Percentiles rank a stretch among this genome's conserved stretches.
These are phyloP conservation scores for Phoma sp. DNA, from an alignment of 2,329 filamentous ascomycete species.

Conservation along the genomic window DNA sequence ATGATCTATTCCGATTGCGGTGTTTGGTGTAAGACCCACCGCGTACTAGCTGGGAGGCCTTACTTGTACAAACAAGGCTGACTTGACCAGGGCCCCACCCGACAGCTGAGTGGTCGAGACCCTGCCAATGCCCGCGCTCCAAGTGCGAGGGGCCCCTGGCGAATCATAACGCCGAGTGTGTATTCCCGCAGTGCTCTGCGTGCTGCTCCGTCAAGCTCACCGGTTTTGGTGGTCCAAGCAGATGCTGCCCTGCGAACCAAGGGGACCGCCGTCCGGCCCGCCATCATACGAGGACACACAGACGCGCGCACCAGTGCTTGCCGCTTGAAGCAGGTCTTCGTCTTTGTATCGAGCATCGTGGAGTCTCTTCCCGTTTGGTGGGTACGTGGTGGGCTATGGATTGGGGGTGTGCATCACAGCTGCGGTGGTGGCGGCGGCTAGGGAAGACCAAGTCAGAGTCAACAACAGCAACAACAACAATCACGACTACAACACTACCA, in stretches of 20 bases:
- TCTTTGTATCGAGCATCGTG: slow-evolving; percentile 15
- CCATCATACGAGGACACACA: slow-evolving; percentile 18
- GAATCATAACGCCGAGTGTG: slow-evolving; percentile 12
- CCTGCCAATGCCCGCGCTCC: slow-evolving; percentile 12
- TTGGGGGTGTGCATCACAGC: not conserved
- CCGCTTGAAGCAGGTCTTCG: slow-evolving; percentile 18
- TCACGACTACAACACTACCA: not conserved
- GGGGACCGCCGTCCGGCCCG: slow-evolving; percentile 17
- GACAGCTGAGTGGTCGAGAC: slow-evolving; percentile 15
- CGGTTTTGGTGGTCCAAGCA: slow-evolving; percentile 20
- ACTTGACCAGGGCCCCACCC: slow-evolving; percentile 25
- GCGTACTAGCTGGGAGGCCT: slow-evolving; percentile 44
- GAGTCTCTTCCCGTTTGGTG: slow-evolving; percentile 6
- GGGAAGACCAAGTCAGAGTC: slow-evolving; percentile 2
- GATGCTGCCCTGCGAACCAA: slow-evolving; percentile 19
- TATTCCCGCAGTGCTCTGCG: slow-evolving; percentile 18
- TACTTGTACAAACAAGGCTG: slow-evolving; percentile 39
- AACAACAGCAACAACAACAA: not conserved
- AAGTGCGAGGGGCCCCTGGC: slow-evolving; percentile 12
- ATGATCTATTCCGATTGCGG: slow-evolving; percentile 11
- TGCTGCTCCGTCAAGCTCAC: slow-evolving; percentile 23
- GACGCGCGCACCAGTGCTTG: slow-evolving; percentile 16
- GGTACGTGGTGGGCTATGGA: slow-evolving; percentile 1
- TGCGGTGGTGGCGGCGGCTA: slow-evolving; percentile 4
- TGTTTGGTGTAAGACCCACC: slow-evolving; percentile 35